Conservation (phyloP, 129 eudicot species). For the Daucus carota region DH1_v3.0 NC_030382.2:54924001-54924500, state of each 20-base stretch:
- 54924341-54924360: conserved; percentile 26
- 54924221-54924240: no score
- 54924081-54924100: conserved; percentile 28
- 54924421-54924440: conserved; percentile 34
- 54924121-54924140: conserved; percentile 10
- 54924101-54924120: conserved; percentile 28
- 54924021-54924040: conserved; percentile 22
- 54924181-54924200: no score
- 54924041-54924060: conserved; percentile 5
- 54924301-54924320: conserved; percentile 34
- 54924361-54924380: conserved; percentile 46
- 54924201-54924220: background rate
- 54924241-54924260: background rate
- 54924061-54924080: conserved; percentile 13
- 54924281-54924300: no score
- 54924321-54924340: conserved; percentile 19
- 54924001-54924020: conserved; percentile 35
- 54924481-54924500: conserved; percentile 42
- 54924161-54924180: background rate
- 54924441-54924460: conserved; percentile 36
- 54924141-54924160: background rate
- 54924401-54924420: conserved; percentile 31
- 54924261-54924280: background rate
- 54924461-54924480: conserved; percentile 57
- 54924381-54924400: conserved; percentile 48